Evolutionary conservation across 2,329 filamentous ascomycete species (phyloP), one percentile per base, ranked within the genome.

Genomic region (Trichoderma aggressivum): DNA sequence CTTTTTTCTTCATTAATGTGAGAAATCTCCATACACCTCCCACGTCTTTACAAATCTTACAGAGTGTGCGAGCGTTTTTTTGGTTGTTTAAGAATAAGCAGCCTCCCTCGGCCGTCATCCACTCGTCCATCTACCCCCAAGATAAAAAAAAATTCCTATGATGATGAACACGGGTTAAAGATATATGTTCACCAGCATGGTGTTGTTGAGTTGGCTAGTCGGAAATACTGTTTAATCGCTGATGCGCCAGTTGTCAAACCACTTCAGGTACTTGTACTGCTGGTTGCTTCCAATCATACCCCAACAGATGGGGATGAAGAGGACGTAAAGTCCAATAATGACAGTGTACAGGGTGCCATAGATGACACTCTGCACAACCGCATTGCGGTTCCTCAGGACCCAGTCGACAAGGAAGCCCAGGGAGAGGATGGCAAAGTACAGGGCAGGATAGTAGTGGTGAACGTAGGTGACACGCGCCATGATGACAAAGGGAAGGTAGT

Each of bases 381-480:
- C 88, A 75, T 86, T 87, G 74, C 93, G 84, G 77, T 88, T 90
- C 74, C 90, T 87, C 60, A 94, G 89, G 74, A 91, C 85, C 91
- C 93, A 98, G 81, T 98, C 94, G 70, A 92, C 83, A 75, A 94
- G 88, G 87, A 99, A 99, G 68, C 94, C 95, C 73, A 94, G 89
- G 18, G 89, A 89, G 59, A 99, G 85, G 75, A 99, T 97, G 77
- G 96, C 94, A 81, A 98, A 99, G 86, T 98, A 99, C 12, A 99
- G 89, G 11, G 96, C 96, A 12, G 96, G 96, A 82, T 98, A 99
- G 86, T 99, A 99, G 85, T 99, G 96, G 82, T 99, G 96, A 69
- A 99, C 96, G 79, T 99, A 99, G 18, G 96, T 99, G 73, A 99
- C 96, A 86, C 96, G 93, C 12, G 94, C 96, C 97, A 99, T 99